phyloP scores from a whole-genome alignment of 768 basidiomycete genomes.

The Pleurotus giganteus region DNA sequence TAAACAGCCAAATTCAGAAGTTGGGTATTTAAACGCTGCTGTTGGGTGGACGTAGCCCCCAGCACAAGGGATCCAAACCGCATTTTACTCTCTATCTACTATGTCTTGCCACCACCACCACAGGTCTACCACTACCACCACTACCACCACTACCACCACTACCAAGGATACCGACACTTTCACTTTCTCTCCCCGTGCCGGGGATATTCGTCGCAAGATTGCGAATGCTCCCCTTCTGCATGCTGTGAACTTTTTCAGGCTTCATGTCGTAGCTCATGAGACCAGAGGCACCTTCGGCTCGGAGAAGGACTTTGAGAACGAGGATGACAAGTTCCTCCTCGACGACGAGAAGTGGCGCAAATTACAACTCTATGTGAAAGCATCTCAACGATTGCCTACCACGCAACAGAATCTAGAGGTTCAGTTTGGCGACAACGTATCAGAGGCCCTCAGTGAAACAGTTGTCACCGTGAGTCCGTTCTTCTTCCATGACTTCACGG shows the following conservation, averaged over 20 bases:
- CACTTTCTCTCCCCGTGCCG: neutral
- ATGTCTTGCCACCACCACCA: too few relatives aligned
- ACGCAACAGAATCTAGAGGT: neutral
- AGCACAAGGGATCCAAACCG: too few relatives aligned
- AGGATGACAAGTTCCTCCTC: neutral
- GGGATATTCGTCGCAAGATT: neutral
- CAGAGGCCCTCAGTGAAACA: neutral
- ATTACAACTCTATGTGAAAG: neutral
- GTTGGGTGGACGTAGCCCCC: too few relatives aligned
- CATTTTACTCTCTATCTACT: too few relatives aligned
- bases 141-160: neutral
- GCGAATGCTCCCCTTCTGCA: neutral
- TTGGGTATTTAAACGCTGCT: too few relatives aligned
- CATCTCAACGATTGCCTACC: neutral
- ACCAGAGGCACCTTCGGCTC: neutral
- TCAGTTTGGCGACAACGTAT: neutral
- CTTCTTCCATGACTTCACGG: neutral
- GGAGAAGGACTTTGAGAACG: neutral
- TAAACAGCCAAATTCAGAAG: too few relatives aligned
- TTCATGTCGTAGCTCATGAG: neutral
- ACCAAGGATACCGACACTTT: neutral
- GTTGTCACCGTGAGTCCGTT: neutral
- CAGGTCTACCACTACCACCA: neutral
- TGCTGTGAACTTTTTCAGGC: neutral
- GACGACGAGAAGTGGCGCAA: conserved; percentile 1